Conservation (phyloP, 805 yeast genomes). For the Candida insectalens region DNA sequence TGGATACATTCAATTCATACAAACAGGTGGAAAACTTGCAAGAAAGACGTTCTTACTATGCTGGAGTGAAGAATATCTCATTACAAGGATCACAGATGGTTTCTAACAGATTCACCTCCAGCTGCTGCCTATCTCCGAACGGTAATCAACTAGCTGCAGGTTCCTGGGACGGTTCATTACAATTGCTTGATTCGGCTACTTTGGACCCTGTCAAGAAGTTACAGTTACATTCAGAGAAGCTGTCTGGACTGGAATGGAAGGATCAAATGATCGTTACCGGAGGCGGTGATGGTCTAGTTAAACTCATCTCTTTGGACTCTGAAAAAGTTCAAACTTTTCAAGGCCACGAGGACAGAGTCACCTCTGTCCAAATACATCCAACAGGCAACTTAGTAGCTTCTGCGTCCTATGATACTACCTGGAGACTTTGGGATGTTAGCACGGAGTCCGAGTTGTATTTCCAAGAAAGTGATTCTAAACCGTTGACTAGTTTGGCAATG, state of each 20-base stretch:
- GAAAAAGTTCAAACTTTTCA: slow-evolving; percentile 5
- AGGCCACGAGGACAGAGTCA: slow-evolving; percentile 51
- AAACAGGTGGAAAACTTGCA: slow-evolving; percentile 17
- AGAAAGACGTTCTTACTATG: slow-evolving; percentile 9
- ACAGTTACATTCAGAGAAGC: slow-evolving; percentile 45
- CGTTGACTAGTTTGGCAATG: slow-evolving; percentile 48
- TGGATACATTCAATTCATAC: slow-evolving; percentile 16
- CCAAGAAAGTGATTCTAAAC: slow-evolving; percentile 85
- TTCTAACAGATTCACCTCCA: slow-evolving; percentile 60
- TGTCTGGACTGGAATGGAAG: slow-evolving; percentile 63
- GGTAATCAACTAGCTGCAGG: slow-evolving; percentile 45
- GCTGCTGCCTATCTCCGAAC: slow-evolving; percentile 35
- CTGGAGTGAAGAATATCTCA: slow-evolving; percentile 25
- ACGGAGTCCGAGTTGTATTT: slow-evolving; percentile 39
- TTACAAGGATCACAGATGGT: slow-evolving; percentile 62
- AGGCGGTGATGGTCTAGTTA: slow-evolving; percentile 35
- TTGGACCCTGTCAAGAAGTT: slow-evolving; percentile 23
- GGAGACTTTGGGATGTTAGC: slow-evolving; percentile 78
- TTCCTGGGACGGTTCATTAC: slow-evolving; percentile 76
- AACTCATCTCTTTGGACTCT: slow-evolving; percentile 4
- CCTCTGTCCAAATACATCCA: slow-evolving; percentile 60
- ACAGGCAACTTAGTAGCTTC: slow-evolving; percentile 44
- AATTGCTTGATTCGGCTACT: slow-evolving; percentile 30
- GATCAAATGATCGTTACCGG: slow-evolving; percentile 25
- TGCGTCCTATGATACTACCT: slow-evolving; percentile 77